Base-by-base conservation (phyloP, 2,329 filamentous ascomycete species). In the Phyllosticta capitalensis region DNA sequence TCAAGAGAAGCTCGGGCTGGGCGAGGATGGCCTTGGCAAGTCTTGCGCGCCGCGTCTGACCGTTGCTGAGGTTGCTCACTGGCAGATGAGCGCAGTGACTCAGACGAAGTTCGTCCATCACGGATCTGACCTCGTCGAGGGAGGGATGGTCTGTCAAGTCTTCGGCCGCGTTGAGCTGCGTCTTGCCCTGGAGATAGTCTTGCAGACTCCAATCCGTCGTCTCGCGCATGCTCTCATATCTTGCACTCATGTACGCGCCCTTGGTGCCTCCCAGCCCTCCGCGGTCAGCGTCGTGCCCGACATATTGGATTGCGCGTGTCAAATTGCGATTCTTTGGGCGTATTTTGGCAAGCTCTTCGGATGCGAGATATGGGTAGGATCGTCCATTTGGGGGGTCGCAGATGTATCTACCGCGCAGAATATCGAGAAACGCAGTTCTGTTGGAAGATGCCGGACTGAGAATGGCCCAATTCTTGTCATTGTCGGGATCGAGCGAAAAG, bases 51-150 rank as follows among this genome's bases (percentile, higher is more conserved):
- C 92, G 80, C 6, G 89, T 92, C 74, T 99, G 94, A 0, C 94
- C 94, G 72, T 97, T 96, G 70, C 91, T 96, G 58, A 99, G 75
- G 70, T 94, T 95, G 22, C 89, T 83, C 7, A 97, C 89, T 0
- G 92, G 92, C 69, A 96, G 86, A 48, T 88, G 81, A 1, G 95
- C 76, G 52, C 97, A 77, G 9, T 80, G 76, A 0, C 80, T 76
- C 14, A 99, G 76, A 55, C 82, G 81, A 59, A 99, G 75, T 65
- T 95, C 87, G 6, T 70, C 69, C 17, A 91, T 81, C 0, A 96
- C 84, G 9, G 81, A 79, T 5, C 81, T 79, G 1, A 65, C 69
- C 14, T 71, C 54, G 17, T 75, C 69, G 6, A 68, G 68, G 21
- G 58, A 38, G 9, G 49, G 26, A 17, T 49, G 14, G 19, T 14